Evolutionary conservation across 305 asterid genomes (phyloP).

Genomic region (Fraxinus sp.): DNA sequence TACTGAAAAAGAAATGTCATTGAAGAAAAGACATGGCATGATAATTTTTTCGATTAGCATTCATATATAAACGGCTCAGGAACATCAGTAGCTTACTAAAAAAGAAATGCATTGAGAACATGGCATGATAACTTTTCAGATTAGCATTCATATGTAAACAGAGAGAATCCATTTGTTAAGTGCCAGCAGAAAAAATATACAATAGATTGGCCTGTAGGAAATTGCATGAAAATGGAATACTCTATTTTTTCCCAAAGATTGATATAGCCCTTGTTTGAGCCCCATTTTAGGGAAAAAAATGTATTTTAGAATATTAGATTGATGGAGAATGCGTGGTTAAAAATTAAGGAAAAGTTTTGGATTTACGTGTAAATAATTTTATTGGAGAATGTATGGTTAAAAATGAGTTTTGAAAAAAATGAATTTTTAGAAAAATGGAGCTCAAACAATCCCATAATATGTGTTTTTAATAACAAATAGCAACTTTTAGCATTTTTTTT

Average conservation of each 20-base stretch:
- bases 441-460: not conserved
- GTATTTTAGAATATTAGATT: not conserved
- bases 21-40: not conserved
- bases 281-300: not conserved
- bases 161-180: constrained; percentile 11
- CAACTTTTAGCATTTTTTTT: not conserved
- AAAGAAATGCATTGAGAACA: constrained; percentile 5
- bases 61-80: constrained; percentile 8
- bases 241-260: not conserved
- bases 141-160: constrained; percentile 20
- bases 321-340: not conserved
- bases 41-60: constrained; percentile 16
- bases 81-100: not conserved
- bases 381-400: not conserved
- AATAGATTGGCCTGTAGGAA: constrained; percentile 11
- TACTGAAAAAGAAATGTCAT: constrained; percentile 11
- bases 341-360: not conserved
- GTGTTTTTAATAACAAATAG: not conserved
- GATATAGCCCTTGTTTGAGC: not conserved
- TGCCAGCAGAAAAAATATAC: constrained; percentile 15
- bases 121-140: constrained; percentile 10
- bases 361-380: too few relatives aligned
- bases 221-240: constrained; percentile 10
- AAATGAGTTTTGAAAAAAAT: too few relatives aligned
- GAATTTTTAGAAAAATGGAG: not conserved